phyloP scores from a whole-genome alignment of 2,329 filamentous ascomycete species.

The Colletotrichum ledebouriae region DNA sequence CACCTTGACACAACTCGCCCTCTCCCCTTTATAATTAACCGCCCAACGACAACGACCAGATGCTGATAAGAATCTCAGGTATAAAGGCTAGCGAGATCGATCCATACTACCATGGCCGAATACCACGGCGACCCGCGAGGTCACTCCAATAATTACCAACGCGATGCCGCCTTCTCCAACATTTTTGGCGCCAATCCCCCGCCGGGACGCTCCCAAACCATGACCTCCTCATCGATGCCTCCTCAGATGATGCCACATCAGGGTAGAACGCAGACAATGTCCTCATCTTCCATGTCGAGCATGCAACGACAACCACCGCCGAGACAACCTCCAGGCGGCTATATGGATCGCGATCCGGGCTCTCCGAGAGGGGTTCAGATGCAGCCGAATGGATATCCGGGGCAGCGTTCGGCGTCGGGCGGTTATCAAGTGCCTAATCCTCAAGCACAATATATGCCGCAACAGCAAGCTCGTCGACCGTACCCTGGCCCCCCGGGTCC shows the following conservation, averaged over 20 bases:
- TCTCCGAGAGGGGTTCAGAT: conserved; percentile 56
- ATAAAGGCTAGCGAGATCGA: conserved; percentile 51
- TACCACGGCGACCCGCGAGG: conserved; percentile 66
- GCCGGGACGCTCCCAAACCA: conserved; percentile 92
- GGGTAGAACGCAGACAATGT: conserved; percentile 86
- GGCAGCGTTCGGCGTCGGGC: conserved; percentile 65
- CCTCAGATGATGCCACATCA: conserved; percentile 63
- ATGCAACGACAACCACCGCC: conserved; percentile 77
- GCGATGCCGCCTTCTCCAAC: conserved; percentile 95
- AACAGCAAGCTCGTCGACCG: conserved; percentile 59
- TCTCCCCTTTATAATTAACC: conserved; percentile 39
- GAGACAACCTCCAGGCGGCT: conserved; percentile 59
- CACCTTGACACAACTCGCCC: conserved; percentile 41
- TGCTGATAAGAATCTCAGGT: conserved; percentile 36
- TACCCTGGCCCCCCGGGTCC: conserved; percentile 58
- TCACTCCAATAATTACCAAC: conserved; percentile 74
- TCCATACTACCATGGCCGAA: conserved; percentile 64
- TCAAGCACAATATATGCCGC: conserved; percentile 62
- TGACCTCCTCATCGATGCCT: conserved; percentile 82
- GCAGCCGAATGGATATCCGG: conserved; percentile 50
- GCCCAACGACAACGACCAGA: conserved; percentile 24
- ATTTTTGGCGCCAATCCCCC: conserved; percentile 93
- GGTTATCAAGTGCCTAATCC: conserved; percentile 61
- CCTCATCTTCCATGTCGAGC: conserved; percentile 58
- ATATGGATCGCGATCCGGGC: conserved; percentile 53